Base-by-base conservation (phyloP, 2,329 filamentous ascomycete species). In the Scedosporium minutisporum region DNA sequence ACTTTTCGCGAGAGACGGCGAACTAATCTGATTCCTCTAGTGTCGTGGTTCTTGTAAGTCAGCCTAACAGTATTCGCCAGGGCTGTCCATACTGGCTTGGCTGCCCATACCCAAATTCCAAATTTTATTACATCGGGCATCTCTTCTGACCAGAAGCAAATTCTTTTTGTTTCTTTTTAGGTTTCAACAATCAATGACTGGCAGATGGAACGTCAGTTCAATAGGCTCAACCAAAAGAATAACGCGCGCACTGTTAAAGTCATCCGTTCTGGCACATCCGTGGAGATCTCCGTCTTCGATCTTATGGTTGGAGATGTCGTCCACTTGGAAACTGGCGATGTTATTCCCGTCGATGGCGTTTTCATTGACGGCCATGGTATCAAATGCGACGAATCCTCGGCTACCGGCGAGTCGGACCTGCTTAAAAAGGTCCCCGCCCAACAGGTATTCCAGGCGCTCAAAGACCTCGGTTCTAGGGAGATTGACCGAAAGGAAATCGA, bases 381-480 rank as follows among this genome's bases (percentile, higher is more conserved):
- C 64, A 78, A 87, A 71, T 91, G 87, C 68, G 88, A 90, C 67
- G 88, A 91, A 69, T 89, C 87, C 2, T 89, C 87, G 10, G 86
- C 86, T 1, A 90, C 88, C 27, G 88, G 88, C 66, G 88, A 91
- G 73, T 90, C 87, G 0, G 87, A 91, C 67, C 80, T 87, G 60
- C 82, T 90, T 71, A 87, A 85, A 72, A 91, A 91, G 75, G 84
- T 80, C 0, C 71, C 77, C 4, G 86, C 81, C 12, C 78, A 84
- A 10, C 79, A 84, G 58, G 85, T 86, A 58, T 84, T 82, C 74
- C 74, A 79, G 48, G 77, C 77, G 9, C 77, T 88, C 14, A 58
- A 66, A 44, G 61, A 58, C 18, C 21, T 60, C 16, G 60, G 33
- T 25, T 76, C 79, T 21, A 77, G 68, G 10, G 65, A 67, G 4